These are phyloP conservation scores for Melanogaster broomeanus DNA, from an alignment of 768 basidiomycete species.

Conservation along the genomic window DNA sequence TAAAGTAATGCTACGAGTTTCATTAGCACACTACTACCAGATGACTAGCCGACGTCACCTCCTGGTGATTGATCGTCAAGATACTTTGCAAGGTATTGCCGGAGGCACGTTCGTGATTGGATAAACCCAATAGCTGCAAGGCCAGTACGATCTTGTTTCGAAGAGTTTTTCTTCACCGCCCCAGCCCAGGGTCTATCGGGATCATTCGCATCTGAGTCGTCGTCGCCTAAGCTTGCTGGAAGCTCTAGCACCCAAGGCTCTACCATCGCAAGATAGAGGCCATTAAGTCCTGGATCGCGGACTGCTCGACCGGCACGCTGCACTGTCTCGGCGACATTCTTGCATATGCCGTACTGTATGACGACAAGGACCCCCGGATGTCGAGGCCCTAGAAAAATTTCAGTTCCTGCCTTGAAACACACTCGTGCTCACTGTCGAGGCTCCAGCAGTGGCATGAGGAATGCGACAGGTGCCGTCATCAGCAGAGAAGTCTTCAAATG, in stretches of 20 bases:
- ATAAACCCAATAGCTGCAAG: not conserved
- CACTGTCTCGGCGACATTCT: not conserved
- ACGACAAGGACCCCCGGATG: not conserved
- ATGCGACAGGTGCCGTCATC: conserved; percentile 20
- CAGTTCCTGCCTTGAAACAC: not conserved
- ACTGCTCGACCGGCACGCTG: no score
- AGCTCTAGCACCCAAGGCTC: not conserved
- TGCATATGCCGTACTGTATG: not conserved
- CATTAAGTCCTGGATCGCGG: no score
- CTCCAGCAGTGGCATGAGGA: conserved; percentile 23
- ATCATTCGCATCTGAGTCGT: not conserved
- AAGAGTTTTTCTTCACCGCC: not conserved
- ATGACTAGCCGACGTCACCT: not conserved
- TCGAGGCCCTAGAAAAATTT: not conserved
- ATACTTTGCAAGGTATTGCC: not conserved
- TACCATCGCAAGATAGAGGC: not conserved
- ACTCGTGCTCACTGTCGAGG: conserved; percentile 18
- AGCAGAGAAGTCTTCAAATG: conserved; percentile 19
- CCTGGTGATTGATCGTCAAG: not conserved
- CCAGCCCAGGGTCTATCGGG: not conserved
- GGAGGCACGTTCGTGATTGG: conserved; percentile 1
- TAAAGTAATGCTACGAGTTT: not conserved
- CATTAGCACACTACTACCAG: not conserved
- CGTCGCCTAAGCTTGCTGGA: not conserved
- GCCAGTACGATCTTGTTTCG: conserved; percentile 1